Evolutionary conservation across 495 filamentous ascomycete species (phyloP), one percentile per base, ranked within the genome.

Genomic region (Stereocaulon alpinum): DNA sequence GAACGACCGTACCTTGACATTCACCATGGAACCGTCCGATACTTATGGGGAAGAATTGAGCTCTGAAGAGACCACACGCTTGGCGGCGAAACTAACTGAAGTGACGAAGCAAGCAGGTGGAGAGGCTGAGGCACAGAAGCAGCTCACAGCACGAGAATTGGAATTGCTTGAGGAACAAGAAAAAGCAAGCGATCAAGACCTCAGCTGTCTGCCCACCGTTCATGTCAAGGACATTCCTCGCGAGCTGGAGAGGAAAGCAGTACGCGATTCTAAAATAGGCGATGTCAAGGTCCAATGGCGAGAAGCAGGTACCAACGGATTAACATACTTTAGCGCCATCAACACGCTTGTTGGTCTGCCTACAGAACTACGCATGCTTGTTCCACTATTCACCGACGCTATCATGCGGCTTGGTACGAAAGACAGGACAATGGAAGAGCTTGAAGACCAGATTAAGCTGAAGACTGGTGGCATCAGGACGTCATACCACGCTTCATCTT

Each of bases 281-380:
- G 77, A 81, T 45, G 78, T 85, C 24, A 83, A 86, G 40, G 81
- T 96, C 30, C 87, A 96, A 56, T 94, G 91, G 89, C 85, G 87
- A 47, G 88, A 91, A 68, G 89, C 91, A 15, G 87, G 87, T 37
- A 98, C 93, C 1, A 97, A 98, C 67, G 93, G 93, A 3, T 71
- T 98, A 53, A 97, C 94, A 2, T 98, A 98, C 70, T 95, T 98
- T 73, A 85, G 89, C 66, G 92, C 89, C 9, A 78, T 96, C 68
- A 89, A 92, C 64, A 74, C 78, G 2, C 81, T 97, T 55, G 76
- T 86, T 24, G 82, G 85, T 61, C 75, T 98, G 29, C 93, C 94
- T 0, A 84, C 89, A 64, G 88, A 96, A 24, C 79, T 98, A 30
- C 81, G 94, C 40, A 73, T 86, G 60, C 76, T 95, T 54, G 84